A percentile compares a stretch with the other conserved stretches of the same genome.
phyloP scores from a whole-genome alignment of 345 rosid species.

The Anastatica hierochuntica region DNA sequence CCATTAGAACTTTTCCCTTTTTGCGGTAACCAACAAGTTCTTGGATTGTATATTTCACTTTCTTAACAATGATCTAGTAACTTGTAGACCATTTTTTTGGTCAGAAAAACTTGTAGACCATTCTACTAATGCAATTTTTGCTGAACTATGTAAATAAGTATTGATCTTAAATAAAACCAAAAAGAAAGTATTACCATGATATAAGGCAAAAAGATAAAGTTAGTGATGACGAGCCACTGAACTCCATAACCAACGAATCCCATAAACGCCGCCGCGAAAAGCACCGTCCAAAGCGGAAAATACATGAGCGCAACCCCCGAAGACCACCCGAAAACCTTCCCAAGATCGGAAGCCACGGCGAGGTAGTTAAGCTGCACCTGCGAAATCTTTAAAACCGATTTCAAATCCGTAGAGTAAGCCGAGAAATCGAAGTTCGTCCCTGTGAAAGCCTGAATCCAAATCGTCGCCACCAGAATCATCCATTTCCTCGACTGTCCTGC shows the following conservation, averaged over 20 bases:
- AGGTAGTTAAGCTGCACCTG: slow-evolving; percentile 86
- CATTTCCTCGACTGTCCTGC: slow-evolving; percentile 81
- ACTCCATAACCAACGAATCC: slow-evolving; percentile 76
- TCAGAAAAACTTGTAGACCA: too few species aligned
- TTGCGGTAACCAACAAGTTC: too few species aligned
- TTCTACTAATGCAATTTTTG: too few species aligned
- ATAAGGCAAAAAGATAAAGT: slow-evolving; percentile 61
- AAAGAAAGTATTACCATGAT: slow-evolving; percentile 75
- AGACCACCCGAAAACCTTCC: slow-evolving; percentile 90
- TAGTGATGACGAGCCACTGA: slow-evolving; percentile 76
- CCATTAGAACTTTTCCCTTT: too few species aligned
- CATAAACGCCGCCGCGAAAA: slow-evolving; percentile 75
- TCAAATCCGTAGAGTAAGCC: slow-evolving; percentile 69
- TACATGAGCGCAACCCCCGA: slow-evolving; percentile 77
- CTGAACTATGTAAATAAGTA: too few species aligned
- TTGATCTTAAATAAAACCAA: too few species aligned
- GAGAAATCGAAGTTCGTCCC: slow-evolving; percentile 98
- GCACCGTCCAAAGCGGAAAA: slow-evolving; percentile 62
- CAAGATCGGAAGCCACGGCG: slow-evolving; percentile 92
- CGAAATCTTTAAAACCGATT: slow-evolving; percentile 63
- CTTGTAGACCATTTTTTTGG: too few species aligned
- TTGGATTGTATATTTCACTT: too few species aligned
- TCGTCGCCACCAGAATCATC: slow-evolving; percentile 87
- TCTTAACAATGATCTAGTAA: too few species aligned
- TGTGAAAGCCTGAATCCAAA: slow-evolving; percentile 95